Evolutionary conservation across 495 filamentous ascomycete species (phyloP).

Genomic region (Lasiosphaeria hispida): DNA sequence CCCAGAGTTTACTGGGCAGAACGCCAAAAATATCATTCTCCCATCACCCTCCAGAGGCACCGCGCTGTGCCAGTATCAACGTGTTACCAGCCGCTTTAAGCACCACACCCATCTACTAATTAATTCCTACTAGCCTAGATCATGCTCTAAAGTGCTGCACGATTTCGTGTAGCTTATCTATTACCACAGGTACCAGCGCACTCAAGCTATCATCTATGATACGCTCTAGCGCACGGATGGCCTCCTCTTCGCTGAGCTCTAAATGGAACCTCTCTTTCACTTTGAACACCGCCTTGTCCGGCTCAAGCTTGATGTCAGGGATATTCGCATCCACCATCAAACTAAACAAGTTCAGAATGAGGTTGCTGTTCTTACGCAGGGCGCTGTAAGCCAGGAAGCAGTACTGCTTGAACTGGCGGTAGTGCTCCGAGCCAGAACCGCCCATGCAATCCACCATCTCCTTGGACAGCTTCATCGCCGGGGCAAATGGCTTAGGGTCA

Average conservation of each 20-base stretch:
- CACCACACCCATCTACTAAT: too few species aligned
- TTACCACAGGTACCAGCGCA: slow-evolving; percentile 85
- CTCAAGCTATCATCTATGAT: slow-evolving; percentile 87
- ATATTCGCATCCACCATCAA: slow-evolving; percentile 98
- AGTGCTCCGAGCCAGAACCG: slow-evolving; percentile 72
- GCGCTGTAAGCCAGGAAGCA: slow-evolving; percentile 95
- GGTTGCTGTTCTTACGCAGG: slow-evolving; percentile 78
- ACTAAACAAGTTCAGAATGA: slow-evolving; percentile 95
- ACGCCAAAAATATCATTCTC: too few species aligned
- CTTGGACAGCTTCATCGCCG: slow-evolving; percentile 92
- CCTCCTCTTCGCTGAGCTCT: slow-evolving; percentile 91
- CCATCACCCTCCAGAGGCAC: too few species aligned
- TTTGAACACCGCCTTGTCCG: slow-evolving; percentile 88
- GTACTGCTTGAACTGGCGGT: slow-evolving; percentile 85
- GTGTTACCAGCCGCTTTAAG: too few species aligned
- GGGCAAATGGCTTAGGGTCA: slow-evolving; percentile 95
- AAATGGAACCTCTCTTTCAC: slow-evolving; percentile 92
- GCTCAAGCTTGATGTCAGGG: slow-evolving; percentile 88
- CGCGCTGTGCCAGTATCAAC: too few species aligned
- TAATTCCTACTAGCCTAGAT: neutral
- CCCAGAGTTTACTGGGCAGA: too few species aligned
- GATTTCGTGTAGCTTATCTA: slow-evolving; percentile 91
- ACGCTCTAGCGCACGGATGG: slow-evolving; percentile 78
- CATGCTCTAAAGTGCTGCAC: slow-evolving; percentile 85
- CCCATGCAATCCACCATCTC: slow-evolving; percentile 99